These are phyloP conservation scores for Paracoccidioides lutzii DNA, from an alignment of 2,329 filamentous ascomycete genomes.

Conservation along the genomic window DNA sequence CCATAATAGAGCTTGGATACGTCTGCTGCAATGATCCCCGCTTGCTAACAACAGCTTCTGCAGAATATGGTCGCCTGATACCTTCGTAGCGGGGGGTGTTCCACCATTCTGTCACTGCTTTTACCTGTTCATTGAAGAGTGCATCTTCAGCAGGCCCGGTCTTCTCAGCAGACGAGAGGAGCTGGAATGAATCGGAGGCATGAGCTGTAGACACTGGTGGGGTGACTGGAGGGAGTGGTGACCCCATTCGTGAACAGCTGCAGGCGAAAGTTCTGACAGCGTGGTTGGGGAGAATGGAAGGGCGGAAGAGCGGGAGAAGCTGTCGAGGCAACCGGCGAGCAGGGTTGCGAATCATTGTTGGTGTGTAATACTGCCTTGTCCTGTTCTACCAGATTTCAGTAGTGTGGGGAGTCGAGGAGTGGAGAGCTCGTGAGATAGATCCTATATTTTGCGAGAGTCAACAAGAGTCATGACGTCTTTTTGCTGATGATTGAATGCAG, in stretches of 20 bases:
- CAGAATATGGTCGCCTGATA: conserved; percentile 83
- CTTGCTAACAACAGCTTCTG: conserved; percentile 86
- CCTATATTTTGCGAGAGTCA: background rate
- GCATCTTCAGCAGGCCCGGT: conserved; percentile 69
- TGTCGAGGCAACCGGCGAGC: conserved; percentile 26
- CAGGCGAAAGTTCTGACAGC: conserved; percentile 24
- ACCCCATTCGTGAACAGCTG: conserved; percentile 40
- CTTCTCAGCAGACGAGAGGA: conserved; percentile 66
- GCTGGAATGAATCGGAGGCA: conserved; percentile 69
- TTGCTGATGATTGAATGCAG: too few species aligned
- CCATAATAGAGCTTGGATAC: conserved; percentile 91
- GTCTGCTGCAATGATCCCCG: conserved; percentile 73
- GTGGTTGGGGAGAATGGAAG: conserved; percentile 14
- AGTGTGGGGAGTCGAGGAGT: background rate
- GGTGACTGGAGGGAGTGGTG: conserved; percentile 40
- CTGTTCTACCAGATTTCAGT: background rate
- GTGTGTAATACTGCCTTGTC: background rate
- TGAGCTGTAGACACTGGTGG: conserved; percentile 49
- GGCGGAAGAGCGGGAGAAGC: conserved; percentile 11
- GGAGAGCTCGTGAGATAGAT: background rate
- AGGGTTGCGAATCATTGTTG: conserved; percentile 24
- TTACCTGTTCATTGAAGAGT: conserved; percentile 69
- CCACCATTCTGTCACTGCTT: conserved; percentile 88
- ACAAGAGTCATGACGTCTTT: too few species aligned
- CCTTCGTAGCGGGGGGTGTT: conserved; percentile 67